A percentile compares a stretch with the other conserved stretches of the same genome.
These are phyloP conservation scores for Ettlia oleoabundans DNA, from an alignment of 139 green algal species.

Conservation along the genomic window DNA sequence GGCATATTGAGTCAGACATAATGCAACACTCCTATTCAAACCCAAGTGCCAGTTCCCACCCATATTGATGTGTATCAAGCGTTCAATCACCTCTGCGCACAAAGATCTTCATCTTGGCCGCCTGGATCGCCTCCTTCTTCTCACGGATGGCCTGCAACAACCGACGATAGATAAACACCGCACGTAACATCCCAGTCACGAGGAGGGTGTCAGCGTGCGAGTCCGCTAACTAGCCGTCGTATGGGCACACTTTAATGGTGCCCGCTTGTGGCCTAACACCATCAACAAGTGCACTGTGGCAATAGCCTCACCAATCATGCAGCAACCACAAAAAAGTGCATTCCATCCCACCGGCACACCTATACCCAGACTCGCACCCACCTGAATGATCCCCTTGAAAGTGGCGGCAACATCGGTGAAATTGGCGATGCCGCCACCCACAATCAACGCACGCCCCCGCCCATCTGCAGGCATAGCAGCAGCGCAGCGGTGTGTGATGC, in stretches of 20 bases:
- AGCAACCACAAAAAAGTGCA: background rate
- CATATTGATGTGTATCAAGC: no score
- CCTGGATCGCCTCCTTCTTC: conserved; percentile 57
- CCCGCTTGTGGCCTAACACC: no score
- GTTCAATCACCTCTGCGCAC: conserved; percentile 89
- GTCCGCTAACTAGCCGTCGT: background rate
- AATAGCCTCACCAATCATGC: background rate
- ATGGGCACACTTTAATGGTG: background rate
- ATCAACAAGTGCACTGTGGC: background rate
- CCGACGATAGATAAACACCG: background rate
- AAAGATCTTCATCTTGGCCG: conserved; percentile 84
- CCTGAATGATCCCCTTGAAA: conserved; percentile 91
- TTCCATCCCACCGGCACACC: background rate
- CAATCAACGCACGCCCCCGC: conserved; percentile 77
- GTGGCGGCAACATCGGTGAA: conserved; percentile 96
- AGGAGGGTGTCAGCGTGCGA: background rate
- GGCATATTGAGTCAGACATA: no score
- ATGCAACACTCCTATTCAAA: no score
- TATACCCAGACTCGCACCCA: no score
- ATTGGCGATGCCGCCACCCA: conserved; percentile 95
- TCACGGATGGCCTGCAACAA: conserved; percentile 49
- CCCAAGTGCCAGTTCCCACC: no score
- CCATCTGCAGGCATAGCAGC: conserved; percentile 58
- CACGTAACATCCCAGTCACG: background rate
- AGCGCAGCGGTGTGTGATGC: background rate